Evolutionary conservation across 352 stramenopile genomes (phyloP).

Genomic region (Phytophthora pseudosyringae): DNA sequence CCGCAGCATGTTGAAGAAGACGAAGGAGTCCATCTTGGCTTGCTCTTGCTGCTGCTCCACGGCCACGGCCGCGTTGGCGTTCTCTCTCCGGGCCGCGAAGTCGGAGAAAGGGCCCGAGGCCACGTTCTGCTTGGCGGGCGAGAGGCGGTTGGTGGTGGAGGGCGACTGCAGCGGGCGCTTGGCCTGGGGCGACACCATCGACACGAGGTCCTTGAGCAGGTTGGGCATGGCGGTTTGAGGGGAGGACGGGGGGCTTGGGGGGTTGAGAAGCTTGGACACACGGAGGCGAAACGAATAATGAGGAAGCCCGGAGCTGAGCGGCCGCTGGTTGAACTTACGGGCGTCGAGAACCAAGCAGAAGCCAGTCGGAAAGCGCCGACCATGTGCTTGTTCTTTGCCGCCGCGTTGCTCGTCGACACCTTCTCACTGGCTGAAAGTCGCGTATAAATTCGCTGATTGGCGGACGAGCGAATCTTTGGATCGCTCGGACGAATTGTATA

Average conservation of each 20-base stretch:
- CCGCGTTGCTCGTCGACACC: conserved; percentile 2
- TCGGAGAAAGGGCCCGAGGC: conserved; percentile 29
- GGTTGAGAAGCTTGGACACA: conserved; percentile 31
- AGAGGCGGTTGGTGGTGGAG: conserved; percentile 36
- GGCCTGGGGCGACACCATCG: conserved; percentile 36
- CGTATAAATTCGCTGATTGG: conserved; percentile 1
- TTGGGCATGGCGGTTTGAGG: conserved; percentile 46
- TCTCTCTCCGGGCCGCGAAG: conserved; percentile 28
- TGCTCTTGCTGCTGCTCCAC: conserved; percentile 40
- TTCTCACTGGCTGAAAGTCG: conserved; percentile 10
- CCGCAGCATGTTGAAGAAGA: conserved; percentile 55
- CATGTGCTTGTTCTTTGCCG: conserved; percentile 28
- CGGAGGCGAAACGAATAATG: conserved; percentile 38
- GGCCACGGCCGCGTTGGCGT: conserved; percentile 22
- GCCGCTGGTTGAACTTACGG: conserved; percentile 11
- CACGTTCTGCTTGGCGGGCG: conserved; percentile 34
- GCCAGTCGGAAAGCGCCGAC: neutral
- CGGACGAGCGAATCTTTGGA: conserved; percentile 20
- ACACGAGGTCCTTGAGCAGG: conserved; percentile 53
- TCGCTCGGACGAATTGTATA: conserved; percentile 1
- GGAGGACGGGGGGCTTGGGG: conserved; percentile 4
- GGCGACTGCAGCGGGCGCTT: conserved; percentile 42
- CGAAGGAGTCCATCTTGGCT: conserved; percentile 55
- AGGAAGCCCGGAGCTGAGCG: conserved; percentile 1
- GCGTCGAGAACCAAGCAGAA: conserved; percentile 19